phyloP scores from a whole-genome alignment of 805 yeast genomes.

The Saturnispora hagleri region DNA sequence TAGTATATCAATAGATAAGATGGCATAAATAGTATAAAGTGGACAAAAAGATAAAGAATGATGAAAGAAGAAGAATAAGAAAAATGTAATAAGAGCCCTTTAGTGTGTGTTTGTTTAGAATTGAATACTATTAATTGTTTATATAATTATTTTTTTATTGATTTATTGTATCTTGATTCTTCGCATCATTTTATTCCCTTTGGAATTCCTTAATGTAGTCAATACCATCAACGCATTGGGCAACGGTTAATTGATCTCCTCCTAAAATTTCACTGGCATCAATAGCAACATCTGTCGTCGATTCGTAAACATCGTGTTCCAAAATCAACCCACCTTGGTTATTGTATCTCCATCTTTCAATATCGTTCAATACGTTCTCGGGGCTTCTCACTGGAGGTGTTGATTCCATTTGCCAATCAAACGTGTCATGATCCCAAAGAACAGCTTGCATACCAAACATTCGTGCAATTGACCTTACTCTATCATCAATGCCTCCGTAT shows the following conservation, averaged over 20 bases:
- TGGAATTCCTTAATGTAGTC: slow-evolving; percentile 41
- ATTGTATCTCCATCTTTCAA: slow-evolving; percentile 39
- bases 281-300: slow-evolving; percentile 62
- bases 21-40: background rate
- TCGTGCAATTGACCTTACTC: slow-evolving; percentile 70
- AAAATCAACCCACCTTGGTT: slow-evolving; percentile 56
- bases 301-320: slow-evolving; percentile 71
- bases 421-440: slow-evolving; percentile 78
- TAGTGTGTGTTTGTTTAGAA: background rate
- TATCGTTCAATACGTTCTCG: slow-evolving; percentile 45
- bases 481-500: slow-evolving; percentile 86
- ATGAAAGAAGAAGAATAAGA: background rate
- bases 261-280: slow-evolving; percentile 49
- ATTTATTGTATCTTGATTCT: background rate
- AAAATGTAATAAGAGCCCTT: background rate
- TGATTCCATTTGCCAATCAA: slow-evolving; percentile 74
- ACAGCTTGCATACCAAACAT: slow-evolving; percentile 84
- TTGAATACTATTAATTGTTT: background rate
- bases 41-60: background rate
- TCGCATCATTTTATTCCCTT: background rate
- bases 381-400: slow-evolving; percentile 38
- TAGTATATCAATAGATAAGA: background rate
- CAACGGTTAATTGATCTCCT: slow-evolving; percentile 60
- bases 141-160: background rate
- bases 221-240: slow-evolving; percentile 63